These are phyloP conservation scores for Primulina huaijiensis DNA, from an alignment of 257 asterid genomes.

Conservation along the genomic window DNA sequence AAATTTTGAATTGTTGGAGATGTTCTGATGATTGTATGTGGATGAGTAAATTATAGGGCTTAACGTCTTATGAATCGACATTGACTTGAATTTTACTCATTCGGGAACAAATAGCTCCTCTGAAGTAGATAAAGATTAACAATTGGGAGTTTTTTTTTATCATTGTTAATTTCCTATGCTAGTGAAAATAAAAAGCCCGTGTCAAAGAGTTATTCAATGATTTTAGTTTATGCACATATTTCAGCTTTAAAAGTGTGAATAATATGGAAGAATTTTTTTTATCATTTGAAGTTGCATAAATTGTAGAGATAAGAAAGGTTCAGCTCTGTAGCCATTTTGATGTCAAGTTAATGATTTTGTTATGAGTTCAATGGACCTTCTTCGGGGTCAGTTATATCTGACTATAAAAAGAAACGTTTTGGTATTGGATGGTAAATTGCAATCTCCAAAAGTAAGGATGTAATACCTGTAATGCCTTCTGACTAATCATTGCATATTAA, in stretches of 20 bases:
- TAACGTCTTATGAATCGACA: neutral
- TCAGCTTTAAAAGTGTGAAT: neutral
- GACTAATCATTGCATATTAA: constrained; percentile 11
- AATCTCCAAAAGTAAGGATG: neutral
- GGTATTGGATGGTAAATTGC: neutral
- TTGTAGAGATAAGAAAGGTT: neutral
- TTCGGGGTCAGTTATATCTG: constrained; percentile 3
- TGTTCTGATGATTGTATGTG: neutral
- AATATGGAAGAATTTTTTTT: neutral
- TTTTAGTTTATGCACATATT: neutral
- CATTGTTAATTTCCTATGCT: neutral
- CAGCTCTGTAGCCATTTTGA: neutral
- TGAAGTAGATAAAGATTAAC: neutral
- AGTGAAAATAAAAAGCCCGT: neutral
- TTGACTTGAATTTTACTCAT: neutral
- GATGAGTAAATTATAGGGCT: neutral
- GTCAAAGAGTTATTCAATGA: neutral
- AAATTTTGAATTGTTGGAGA: constrained; percentile 1
- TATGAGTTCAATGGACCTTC: neutral
- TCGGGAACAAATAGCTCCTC: neutral
- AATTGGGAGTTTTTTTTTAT: constrained; percentile 1
- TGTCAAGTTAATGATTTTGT: neutral
- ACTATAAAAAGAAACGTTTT: neutral
- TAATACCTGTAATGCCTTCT: constrained; percentile 1
- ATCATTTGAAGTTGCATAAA: neutral